These are phyloP conservation scores for Pedinophyceae sp. DNA, from an alignment of 139 green algal species.

Conservation along the genomic window DNA sequence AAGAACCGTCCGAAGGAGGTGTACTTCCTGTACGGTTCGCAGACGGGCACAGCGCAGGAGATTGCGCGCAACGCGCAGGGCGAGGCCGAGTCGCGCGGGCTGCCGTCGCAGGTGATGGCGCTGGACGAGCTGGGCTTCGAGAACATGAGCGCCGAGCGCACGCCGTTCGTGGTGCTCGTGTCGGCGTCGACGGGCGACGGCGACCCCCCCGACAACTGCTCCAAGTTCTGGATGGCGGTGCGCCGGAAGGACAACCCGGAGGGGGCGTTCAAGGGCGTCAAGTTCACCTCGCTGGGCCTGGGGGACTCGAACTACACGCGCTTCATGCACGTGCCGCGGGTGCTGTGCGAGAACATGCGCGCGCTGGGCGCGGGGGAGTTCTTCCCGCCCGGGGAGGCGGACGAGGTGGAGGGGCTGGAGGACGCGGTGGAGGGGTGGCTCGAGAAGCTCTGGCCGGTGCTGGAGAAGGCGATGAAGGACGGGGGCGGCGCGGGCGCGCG, in stretches of 20 bases:
- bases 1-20: slow-evolving; percentile 2
- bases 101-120: slow-evolving; percentile 29
- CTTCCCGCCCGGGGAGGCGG: slow-evolving; percentile 52
- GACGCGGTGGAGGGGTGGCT: slow-evolving; percentile 61
- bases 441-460: slow-evolving; percentile 45
- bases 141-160: slow-evolving; percentile 21
- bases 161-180: slow-evolving; percentile 33
- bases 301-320: slow-evolving; percentile 95
- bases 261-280: slow-evolving; percentile 36
- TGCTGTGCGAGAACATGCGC: slow-evolving; percentile 23
- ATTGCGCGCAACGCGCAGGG: slow-evolving; percentile 74
- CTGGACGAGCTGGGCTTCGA: slow-evolving; percentile 62
- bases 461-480: slow-evolving; percentile 24
- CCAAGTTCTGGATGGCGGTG: slow-evolving; percentile 35
- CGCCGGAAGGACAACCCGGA: slow-evolving; percentile 4
- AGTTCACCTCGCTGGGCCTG: slow-evolving; percentile 73
- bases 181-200: slow-evolving; percentile 69
- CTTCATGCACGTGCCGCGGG: slow-evolving; percentile 69
- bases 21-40: slow-evolving; percentile 66
- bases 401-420: slow-evolving; percentile 87
- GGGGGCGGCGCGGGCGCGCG: too few species aligned
- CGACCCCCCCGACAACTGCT: slow-evolving; percentile 82
- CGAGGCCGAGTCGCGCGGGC: slow-evolving; percentile 34
- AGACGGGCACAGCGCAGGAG: slow-evolving; percentile 79
- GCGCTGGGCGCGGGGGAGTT: slow-evolving; percentile 67